A percentile compares a stretch with the other conserved stretches of the same genome.
Conservation (phyloP, 148 eudicot species). For the Polygonum aviculare region DNA sequence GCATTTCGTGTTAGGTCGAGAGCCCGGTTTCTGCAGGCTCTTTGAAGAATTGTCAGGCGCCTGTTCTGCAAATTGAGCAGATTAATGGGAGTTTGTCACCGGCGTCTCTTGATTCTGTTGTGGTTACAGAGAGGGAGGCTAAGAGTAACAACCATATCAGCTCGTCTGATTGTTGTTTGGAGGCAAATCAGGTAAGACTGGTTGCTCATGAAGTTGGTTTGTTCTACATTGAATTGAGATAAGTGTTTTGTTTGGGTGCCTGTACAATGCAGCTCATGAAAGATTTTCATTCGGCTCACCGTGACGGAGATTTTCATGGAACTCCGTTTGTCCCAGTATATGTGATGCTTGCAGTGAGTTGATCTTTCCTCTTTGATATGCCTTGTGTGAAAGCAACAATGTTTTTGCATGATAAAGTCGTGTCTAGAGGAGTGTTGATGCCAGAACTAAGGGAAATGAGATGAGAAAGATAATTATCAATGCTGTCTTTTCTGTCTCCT, state of each 20-base stretch:
- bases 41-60: slow-evolving; percentile 47
- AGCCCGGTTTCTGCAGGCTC: slow-evolving; percentile 48
- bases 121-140: slow-evolving; percentile 43
- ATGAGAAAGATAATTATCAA: background rate
- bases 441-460: background rate
- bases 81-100: slow-evolving; percentile 62
- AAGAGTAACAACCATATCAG: slow-evolving; percentile 30
- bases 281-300: slow-evolving; percentile 41
- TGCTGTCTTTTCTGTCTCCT: too few species aligned
- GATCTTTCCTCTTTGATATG: background rate
- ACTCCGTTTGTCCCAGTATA: slow-evolving; percentile 55
- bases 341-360: slow-evolving; percentile 57
- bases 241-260: background rate
- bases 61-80: slow-evolving; percentile 36
- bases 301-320: slow-evolving; percentile 29
- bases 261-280: slow-evolving; percentile 45
- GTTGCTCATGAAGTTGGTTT: background rate
- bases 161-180: slow-evolving; percentile 48
- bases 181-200: slow-evolving; percentile 40
- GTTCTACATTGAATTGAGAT: background rate
- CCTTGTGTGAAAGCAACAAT: too few species aligned
- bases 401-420: background rate
- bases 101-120: slow-evolving; percentile 59
- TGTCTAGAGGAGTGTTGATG: background rate
- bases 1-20: slow-evolving; percentile 40